Conservation (phyloP, 1,284 basidiomycete species). For the Pseudozyma hubeiensis region DNA sequence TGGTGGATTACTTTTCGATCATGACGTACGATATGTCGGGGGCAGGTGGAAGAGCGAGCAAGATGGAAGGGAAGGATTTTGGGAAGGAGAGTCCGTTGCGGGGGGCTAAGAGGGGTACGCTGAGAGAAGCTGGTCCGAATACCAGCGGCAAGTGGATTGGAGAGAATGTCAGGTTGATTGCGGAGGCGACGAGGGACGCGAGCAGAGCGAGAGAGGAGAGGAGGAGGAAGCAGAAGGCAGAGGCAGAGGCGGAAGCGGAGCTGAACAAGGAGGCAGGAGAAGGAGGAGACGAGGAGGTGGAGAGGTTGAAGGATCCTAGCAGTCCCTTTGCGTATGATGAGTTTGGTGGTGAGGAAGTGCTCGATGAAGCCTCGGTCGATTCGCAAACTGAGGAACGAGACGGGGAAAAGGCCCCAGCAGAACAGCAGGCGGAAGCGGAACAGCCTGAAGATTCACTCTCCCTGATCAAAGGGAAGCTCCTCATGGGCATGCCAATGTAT, state of each 20-base stretch:
- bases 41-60: conserved; percentile 13
- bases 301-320: conserved; percentile 26
- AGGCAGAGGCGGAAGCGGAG: not conserved
- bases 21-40: conserved; percentile 60
- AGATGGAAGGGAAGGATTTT: conserved; percentile 23
- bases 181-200: conserved; percentile 11
- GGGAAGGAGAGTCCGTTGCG: conserved; percentile 37
- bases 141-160: conserved; percentile 38
- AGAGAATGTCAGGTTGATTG: conserved; percentile 34
- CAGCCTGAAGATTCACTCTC: conserved; percentile 3
- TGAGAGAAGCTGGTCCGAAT: conserved; percentile 50
- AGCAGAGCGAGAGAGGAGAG: not conserved
- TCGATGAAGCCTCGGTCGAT: conserved; percentile 16
- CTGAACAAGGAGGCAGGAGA: not conserved
- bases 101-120: conserved; percentile 35
- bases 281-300: conserved; percentile 5
- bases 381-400: not conserved
- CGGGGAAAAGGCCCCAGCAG: too few species aligned
- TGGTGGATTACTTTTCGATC: conserved; percentile 48
- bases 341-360: conserved; percentile 10
- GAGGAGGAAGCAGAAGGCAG: not conserved
- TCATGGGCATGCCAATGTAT: conserved; percentile 51
- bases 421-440: not conserved
- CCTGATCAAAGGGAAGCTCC: conserved; percentile 21
- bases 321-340: conserved; percentile 26